Base-by-base conservation (phyloP, 139 green algal species). In the Choricystis sp. region DNA sequence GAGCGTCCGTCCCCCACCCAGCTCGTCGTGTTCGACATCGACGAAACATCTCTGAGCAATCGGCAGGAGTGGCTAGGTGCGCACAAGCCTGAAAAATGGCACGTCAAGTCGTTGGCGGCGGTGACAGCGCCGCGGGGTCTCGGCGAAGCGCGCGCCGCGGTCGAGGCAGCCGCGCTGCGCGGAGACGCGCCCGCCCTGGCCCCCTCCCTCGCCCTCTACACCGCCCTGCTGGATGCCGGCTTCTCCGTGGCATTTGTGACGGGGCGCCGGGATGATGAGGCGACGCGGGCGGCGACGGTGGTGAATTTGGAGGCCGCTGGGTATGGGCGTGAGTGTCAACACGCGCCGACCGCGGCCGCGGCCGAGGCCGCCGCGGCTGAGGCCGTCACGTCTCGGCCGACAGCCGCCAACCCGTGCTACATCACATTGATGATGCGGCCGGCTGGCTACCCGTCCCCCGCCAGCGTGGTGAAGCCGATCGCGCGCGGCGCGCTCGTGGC, bases 31-130 rank as follows among this genome's bases (percentile, higher is more conserved):
- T 55, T 40, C 31, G n/a, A 61, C 57, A 25, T 66, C 60, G 68
- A 74, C 30, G 68, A 74, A 59, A 74, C 68, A 2, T 62, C 63
- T 3, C 68, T 74, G n/a, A 63, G 48, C 63, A 74, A 74, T 49
- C 59, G 62, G 63, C 63, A 60, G 24, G 59, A 62, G 27, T 74
- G 40, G 40, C 16, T 52, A 16, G 16, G 40, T 52, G 40, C n/a
- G n/a, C n/a, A n/a, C n/a, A n/a, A n/a, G n/a, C n/a, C n/a, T n/a
- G n/a, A n/a, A n/a, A n/a, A n/a, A n/a, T n/a, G n/a, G n/a, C n/a
- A n/a, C n/a, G 16, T 52, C 9, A 52, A 16, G 40, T 16, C 40
- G 40, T 21, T 16, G 40, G 40, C 40, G 40, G 16, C 9, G 40
- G 40, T 52, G 40, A 16, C 40, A 16, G 40, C 40, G 40, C 9